phyloP scores from a whole-genome alignment of 257 asterid species.

The Solanum verrucosum region DNA sequence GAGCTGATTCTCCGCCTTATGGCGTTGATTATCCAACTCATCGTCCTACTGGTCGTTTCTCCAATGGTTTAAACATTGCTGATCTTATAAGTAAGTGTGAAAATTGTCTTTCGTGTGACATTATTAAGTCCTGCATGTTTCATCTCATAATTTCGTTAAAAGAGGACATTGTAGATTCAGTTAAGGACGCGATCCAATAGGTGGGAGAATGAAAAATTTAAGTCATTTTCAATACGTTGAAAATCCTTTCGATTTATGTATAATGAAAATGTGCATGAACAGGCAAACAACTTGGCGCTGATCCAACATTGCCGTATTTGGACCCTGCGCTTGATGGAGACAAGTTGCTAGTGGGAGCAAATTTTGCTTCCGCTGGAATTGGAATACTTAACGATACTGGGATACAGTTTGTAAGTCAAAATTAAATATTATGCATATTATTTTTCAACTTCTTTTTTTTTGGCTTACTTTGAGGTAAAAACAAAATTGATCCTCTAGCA shows the following conservation, averaged over 20 bases:
- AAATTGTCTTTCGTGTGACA: background rate
- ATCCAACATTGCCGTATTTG: conserved; percentile 62
- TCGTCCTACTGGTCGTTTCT: conserved; percentile 71
- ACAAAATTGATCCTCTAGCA: background rate
- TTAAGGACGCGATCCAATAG: background rate
- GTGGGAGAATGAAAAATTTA: background rate
- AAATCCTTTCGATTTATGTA: background rate
- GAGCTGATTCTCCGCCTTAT: conserved; percentile 77
- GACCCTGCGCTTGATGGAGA: conserved; percentile 44
- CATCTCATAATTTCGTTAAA: background rate
- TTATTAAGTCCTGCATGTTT: background rate
- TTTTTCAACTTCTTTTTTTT: background rate
- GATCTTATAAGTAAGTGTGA: conserved; percentile 52
- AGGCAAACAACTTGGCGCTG: conserved; percentile 74
- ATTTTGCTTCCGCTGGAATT: conserved; percentile 84
- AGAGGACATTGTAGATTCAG: background rate
- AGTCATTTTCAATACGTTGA: background rate
- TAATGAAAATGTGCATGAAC: background rate
- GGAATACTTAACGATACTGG: conserved; percentile 83
- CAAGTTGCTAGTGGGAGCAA: conserved; percentile 72
- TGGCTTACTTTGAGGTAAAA: background rate
- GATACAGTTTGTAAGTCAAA: conserved; percentile 56
- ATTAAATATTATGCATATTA: background rate
- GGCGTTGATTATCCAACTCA: conserved; percentile 73
- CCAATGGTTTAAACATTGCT: conserved; percentile 65